Percentiles rank a stretch among this genome's conserved stretches.
phyloP scores from a whole-genome alignment of 352 stramenopile species.

The Pythium volutum region DNA sequence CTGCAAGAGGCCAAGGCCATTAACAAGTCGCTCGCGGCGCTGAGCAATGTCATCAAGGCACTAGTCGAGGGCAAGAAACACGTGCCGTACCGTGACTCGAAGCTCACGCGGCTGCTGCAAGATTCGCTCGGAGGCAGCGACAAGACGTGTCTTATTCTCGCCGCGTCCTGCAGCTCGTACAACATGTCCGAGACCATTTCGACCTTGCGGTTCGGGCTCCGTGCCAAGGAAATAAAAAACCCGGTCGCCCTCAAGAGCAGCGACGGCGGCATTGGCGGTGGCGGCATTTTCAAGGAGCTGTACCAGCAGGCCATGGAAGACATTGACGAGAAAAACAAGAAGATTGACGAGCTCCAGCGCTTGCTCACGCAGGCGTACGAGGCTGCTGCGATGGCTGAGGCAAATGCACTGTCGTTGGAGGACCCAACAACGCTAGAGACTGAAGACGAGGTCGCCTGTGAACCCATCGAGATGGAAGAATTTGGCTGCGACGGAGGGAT shows the following conservation, averaged over 20 bases:
- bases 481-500: not conserved
- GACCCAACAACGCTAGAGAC: not conserved
- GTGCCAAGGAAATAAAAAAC: slow-evolving; percentile 84
- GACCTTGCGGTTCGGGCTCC: slow-evolving; percentile 65
- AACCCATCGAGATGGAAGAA: not conserved
- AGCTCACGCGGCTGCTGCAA: slow-evolving; percentile 77
- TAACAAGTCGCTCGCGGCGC: slow-evolving; percentile 81
- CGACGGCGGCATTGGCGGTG: slow-evolving; percentile 25
- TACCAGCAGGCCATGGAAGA: slow-evolving; percentile 69
- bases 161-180: slow-evolving; percentile 81
- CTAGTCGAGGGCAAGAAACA: slow-evolving; percentile 74
- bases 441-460: not conserved
- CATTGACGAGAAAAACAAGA: slow-evolving; percentile 65
- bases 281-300: slow-evolving; percentile 58
- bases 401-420: not conserved
- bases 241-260: slow-evolving; percentile 38
- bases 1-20: slow-evolving; percentile 85
- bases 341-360: slow-evolving; percentile 60
- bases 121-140: slow-evolving; percentile 90
- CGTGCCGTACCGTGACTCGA: slow-evolving; percentile 80
- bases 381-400: slow-evolving; percentile 17
- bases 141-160: slow-evolving; percentile 96
- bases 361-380: slow-evolving; percentile 41
- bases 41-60: slow-evolving; percentile 86
- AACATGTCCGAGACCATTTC: slow-evolving; percentile 82